Evolutionary conservation across 23 red algal species (phyloP).

Genomic region (Gracilariopsis chorda): DNA sequence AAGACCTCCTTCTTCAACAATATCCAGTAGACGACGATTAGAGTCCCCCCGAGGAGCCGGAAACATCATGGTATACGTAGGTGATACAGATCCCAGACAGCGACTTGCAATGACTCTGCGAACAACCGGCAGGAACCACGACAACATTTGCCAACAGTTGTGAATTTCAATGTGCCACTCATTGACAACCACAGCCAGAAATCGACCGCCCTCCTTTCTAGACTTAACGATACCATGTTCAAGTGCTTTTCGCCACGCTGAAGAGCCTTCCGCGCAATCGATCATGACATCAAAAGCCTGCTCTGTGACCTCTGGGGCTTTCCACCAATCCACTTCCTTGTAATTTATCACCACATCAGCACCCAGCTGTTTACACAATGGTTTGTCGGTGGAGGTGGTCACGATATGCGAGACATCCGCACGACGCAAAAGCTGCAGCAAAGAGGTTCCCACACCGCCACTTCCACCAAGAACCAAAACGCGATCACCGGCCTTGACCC

Average conservation of each 20-base stretch:
- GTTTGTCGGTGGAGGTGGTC: slow-evolving; percentile 30
- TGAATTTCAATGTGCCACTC: slow-evolving; percentile 57
- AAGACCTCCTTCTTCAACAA: slow-evolving; percentile 41
- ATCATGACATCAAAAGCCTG: slow-evolving; percentile 68
- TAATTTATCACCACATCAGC: slow-evolving; percentile 62
- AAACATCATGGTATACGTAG: slow-evolving; percentile 60
- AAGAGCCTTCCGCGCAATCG: slow-evolving; percentile 65
- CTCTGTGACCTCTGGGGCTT: slow-evolving; percentile 1
- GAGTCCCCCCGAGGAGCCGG: slow-evolving; percentile 13
- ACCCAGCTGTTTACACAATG: slow-evolving; percentile 15
- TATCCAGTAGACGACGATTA: background rate
- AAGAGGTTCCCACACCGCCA: slow-evolving; percentile 66
- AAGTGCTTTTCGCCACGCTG: slow-evolving; percentile 38
- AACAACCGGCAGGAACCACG: slow-evolving; percentile 40
- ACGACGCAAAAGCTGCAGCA: slow-evolving; percentile 51
- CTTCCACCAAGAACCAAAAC: slow-evolving; percentile 77
- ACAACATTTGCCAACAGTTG: slow-evolving; percentile 1
- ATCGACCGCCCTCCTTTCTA: slow-evolving; percentile 51
- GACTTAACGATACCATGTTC: slow-evolving; percentile 20
- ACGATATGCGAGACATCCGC: slow-evolving; percentile 54
- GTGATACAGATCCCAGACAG: background rate
- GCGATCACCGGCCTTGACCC: slow-evolving; percentile 38
- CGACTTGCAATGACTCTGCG: background rate
- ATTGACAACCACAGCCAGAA: slow-evolving; percentile 60
- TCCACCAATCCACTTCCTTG: slow-evolving; percentile 52